Percentiles rank a stretch among this genome's conserved stretches.
phyloP scores from a whole-genome alignment of 192 early-diverging fungal species.

The Linderina pennispora region DNA sequence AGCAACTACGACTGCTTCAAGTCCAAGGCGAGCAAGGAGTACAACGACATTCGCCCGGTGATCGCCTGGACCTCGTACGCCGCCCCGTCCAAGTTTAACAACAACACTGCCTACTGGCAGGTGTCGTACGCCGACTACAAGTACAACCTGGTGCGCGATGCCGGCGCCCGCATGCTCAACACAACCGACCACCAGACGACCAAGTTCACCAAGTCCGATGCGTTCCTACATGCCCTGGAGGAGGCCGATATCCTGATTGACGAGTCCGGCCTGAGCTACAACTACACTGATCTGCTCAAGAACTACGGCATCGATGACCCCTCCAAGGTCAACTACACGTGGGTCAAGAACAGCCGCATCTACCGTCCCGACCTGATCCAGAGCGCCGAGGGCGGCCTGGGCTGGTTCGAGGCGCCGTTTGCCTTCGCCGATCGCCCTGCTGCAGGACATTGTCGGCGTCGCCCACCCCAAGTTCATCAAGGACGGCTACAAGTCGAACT shows the following conservation, averaged over 20 bases:
- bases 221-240: conserved; percentile 49
- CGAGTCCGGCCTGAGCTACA: conserved; percentile 53
- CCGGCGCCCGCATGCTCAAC: conserved; percentile 58
- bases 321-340: conserved; percentile 48
- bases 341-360: conserved; percentile 54
- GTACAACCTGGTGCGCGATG: conserved; percentile 53
- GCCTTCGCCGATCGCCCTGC: conserved; percentile 60
- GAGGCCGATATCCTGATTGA: conserved; percentile 65
- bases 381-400: conserved; percentile 55
- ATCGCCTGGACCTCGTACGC: conserved; percentile 61
- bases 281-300: conserved; percentile 45
- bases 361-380: conserved; percentile 64
- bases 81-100: conserved; percentile 55
- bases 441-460: conserved; percentile 65
- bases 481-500: conserved; percentile 47
- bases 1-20: conserved; percentile 43
- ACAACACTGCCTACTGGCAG: conserved; percentile 61
- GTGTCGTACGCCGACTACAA: conserved; percentile 56
- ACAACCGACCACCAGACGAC: conserved; percentile 24
- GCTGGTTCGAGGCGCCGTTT: conserved; percentile 66
- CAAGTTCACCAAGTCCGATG: conserved; percentile 34
- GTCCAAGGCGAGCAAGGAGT: conserved; percentile 34
- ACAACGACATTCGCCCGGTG: conserved; percentile 37
- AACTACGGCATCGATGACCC: conserved; percentile 51
- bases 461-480: conserved; percentile 53